Percentiles rank a stretch among this genome's conserved stretches.
Conservation (phyloP, 805 yeast species). For the Wickerhamiella australiensis region DNA sequence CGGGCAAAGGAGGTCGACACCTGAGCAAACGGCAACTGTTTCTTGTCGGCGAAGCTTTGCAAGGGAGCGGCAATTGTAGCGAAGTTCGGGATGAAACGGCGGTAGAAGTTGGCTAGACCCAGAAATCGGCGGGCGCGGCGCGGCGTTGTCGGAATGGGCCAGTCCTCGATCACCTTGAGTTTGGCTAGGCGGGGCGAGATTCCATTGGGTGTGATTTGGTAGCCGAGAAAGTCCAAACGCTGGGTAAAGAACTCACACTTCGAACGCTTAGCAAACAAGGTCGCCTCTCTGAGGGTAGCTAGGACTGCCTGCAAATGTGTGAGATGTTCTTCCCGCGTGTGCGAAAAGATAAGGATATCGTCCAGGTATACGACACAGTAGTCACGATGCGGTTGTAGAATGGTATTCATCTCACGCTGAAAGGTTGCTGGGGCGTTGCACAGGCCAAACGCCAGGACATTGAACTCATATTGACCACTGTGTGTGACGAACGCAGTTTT, state of each 20-base stretch:
- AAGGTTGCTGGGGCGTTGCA: slow-evolving; percentile 6
- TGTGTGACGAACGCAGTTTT: slow-evolving; percentile 1
- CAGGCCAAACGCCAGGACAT: slow-evolving; percentile 3
- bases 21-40: no score
- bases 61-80: neutral
- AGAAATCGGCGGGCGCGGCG: neutral
- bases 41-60: no score
- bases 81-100: slow-evolving; percentile 1
- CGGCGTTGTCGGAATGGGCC: neutral
- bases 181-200: neutral
- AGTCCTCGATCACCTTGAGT: neutral
- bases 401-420: neutral
- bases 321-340: neutral
- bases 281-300: neutral
- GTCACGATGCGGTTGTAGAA: neutral
- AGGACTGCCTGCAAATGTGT: neutral
- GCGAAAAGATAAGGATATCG: slow-evolving; percentile 3
- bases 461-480: neutral
- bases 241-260: neutral
- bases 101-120: slow-evolving; percentile 4
- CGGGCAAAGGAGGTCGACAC: no score
- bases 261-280: neutral
- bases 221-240: neutral
- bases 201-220: neutral
- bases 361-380: slow-evolving; percentile 5